These are phyloP conservation scores for Abelmoschus esculentus DNA, from an alignment of 345 rosid genomes.

Conservation along the genomic window DNA sequence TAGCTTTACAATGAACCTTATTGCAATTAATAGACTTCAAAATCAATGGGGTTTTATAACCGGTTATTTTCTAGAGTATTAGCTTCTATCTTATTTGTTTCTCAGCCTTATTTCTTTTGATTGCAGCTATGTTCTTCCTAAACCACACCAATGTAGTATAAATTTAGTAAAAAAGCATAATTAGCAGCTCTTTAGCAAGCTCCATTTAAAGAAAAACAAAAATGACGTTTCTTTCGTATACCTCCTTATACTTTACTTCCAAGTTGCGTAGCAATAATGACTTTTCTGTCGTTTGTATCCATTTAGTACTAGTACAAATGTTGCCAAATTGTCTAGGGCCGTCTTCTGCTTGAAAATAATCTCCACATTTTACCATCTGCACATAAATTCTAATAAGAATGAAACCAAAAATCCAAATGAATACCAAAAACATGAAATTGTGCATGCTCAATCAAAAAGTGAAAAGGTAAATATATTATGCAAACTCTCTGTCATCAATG, in stretches of 20 bases:
- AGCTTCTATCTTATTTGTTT: background rate
- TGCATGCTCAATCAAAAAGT: background rate
- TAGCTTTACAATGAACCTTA: too few relatives aligned
- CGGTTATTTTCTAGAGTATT: background rate
- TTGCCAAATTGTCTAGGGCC: slow-evolving; percentile 81
- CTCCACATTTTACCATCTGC: slow-evolving; percentile 74
- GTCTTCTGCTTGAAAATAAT: slow-evolving; percentile 73
- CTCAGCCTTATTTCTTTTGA: background rate
- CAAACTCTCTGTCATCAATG: background rate
- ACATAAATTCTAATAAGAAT: background rate
- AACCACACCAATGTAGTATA: background rate
- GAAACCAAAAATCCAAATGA: background rate
- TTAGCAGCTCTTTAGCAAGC: background rate
- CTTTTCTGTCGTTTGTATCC: slow-evolving; percentile 47
- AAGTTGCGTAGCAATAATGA: slow-evolving; percentile 61
- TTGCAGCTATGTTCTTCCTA: background rate
- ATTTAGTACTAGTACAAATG: slow-evolving; percentile 43
- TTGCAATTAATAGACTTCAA: too few relatives aligned
- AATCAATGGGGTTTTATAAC: background rate
- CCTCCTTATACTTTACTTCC: slow-evolving; percentile 73
- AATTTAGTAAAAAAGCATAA: background rate
- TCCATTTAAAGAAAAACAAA: slow-evolving; percentile 3
- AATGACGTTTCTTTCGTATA: slow-evolving; percentile 13
- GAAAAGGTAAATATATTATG: background rate
- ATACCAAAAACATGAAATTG: background rate